Percentiles rank a stretch among this genome's conserved stretches.
Evolutionary conservation across 2,329 filamentous ascomycete species (phyloP).

Genomic region (Clonostachys byssicola): DNA sequence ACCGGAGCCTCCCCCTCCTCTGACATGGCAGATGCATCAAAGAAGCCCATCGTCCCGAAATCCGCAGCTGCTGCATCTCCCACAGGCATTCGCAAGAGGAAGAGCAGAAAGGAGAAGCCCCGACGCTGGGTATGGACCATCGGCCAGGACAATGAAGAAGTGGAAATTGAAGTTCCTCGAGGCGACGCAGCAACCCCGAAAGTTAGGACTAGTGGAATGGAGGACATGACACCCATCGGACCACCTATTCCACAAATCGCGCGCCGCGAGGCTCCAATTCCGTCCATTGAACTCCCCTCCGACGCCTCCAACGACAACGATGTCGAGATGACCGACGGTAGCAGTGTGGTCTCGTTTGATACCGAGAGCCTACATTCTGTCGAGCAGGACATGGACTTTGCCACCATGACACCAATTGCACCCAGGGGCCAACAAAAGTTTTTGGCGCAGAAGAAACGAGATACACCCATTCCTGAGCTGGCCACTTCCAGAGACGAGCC

Average conservation of each 20-base stretch:
- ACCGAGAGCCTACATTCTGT: slow-evolving; percentile 14
- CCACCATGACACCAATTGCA: slow-evolving; percentile 31
- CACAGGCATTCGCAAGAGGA: slow-evolving; percentile 47
- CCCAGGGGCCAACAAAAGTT: slow-evolving; percentile 3
- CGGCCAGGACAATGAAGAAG: slow-evolving; percentile 42
- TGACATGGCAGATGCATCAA: slow-evolving; percentile 55
- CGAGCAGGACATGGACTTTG: slow-evolving; percentile 25
- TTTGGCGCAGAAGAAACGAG: slow-evolving; percentile 1
- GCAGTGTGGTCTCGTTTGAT: slow-evolving; percentile 29
- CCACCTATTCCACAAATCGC: slow-evolving; percentile 5
- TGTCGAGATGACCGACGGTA: slow-evolving; percentile 45
- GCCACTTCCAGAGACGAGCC: slow-evolving; percentile 4
- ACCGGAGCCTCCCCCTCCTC: slow-evolving; percentile 47
- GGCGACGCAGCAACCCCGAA: slow-evolving; percentile 10
- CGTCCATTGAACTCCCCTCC: slow-evolving; percentile 32
- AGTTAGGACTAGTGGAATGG: slow-evolving; percentile 6
- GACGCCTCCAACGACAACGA: slow-evolving; percentile 23
- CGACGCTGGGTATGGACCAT: slow-evolving; percentile 65
- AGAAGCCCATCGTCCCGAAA: slow-evolving; percentile 55
- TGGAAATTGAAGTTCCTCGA: slow-evolving; percentile 33
- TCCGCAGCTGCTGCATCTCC: slow-evolving; percentile 37
- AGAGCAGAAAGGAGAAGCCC: slow-evolving; percentile 51
- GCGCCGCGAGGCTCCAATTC: slow-evolving; percentile 26
- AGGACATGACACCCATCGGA: slow-evolving; percentile 10
- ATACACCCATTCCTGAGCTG: slow-evolving; percentile 16